Conservation (phyloP, 208 protist species). For the Plasmodiophora brassicae region DNA sequence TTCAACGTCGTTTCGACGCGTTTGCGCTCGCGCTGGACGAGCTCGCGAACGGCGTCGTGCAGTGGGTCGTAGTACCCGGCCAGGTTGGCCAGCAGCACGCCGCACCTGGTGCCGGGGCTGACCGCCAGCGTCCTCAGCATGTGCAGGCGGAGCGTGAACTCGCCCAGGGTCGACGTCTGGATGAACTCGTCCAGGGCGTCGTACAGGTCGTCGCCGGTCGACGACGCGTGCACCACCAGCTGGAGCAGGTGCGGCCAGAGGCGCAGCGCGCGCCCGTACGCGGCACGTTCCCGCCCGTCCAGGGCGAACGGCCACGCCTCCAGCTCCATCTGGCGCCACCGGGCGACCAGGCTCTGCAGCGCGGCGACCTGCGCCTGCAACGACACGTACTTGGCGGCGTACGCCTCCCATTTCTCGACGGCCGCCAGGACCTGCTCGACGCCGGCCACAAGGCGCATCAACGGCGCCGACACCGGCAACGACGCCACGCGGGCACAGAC, state of each 20-base stretch:
- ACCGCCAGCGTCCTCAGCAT: neutral
- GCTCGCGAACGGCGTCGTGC: neutral
- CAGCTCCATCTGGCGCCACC: slow-evolving; percentile 91
- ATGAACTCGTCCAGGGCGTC: slow-evolving; percentile 22
- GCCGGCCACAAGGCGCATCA: slow-evolving; percentile 47
- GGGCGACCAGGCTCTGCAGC: slow-evolving; percentile 72
- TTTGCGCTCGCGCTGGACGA: neutral
- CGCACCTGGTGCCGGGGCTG: neutral
- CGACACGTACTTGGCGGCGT: slow-evolving; percentile 35
- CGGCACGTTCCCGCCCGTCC: neutral
- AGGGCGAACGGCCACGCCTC: slow-evolving; percentile 76
- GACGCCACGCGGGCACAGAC: neutral
- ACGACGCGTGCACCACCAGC: neutral
- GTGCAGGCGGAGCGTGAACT: slow-evolving; percentile 15
- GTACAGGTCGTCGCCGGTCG: slow-evolving; percentile 6
- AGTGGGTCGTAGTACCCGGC: slow-evolving; percentile 24
- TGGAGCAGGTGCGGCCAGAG: slow-evolving; percentile 10
- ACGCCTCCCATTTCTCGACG: slow-evolving; percentile 53
- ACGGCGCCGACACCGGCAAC: slow-evolving; percentile 20
- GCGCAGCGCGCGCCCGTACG: neutral
- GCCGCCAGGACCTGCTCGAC: slow-evolving; percentile 49
- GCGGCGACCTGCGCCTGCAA: slow-evolving; percentile 36
- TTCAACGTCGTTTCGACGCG: slow-evolving; percentile 35
- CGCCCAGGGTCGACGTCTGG: slow-evolving; percentile 21
- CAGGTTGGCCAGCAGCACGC: slow-evolving; percentile 8